Conservation (phyloP, 768 basidiomycete species). For the Calocybe cyanea region DNA sequence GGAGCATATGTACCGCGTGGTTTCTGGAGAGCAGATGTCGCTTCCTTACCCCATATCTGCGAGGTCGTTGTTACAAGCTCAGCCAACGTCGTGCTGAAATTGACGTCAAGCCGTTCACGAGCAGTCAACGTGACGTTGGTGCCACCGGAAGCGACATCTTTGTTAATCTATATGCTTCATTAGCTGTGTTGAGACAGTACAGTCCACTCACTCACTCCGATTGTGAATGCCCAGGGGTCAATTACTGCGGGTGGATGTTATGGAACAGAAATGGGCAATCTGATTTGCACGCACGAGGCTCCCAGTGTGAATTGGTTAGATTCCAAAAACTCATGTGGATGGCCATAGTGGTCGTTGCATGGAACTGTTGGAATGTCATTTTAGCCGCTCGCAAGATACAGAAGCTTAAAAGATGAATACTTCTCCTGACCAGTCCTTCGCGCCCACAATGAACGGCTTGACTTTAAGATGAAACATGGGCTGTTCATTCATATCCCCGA, state of each 20-base stretch:
- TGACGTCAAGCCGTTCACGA: conserved; percentile 83
- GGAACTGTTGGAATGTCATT: conserved; percentile 48
- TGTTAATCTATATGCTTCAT: conserved; percentile 40
- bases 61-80: conserved; percentile 76
- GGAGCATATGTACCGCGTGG: conserved; percentile 89
- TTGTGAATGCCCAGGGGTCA: conserved; percentile 91
- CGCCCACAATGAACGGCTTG: conserved; percentile 76
- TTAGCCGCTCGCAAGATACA: background rate
- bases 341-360: conserved; percentile 77
- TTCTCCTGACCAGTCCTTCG: conserved; percentile 93
- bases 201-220: conserved; percentile 41
- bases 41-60: conserved; percentile 73
- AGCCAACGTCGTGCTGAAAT: conserved; percentile 86
- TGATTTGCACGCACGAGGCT: conserved; percentile 59
- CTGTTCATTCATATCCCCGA: conserved; percentile 93
- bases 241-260: conserved; percentile 55
- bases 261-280: background rate
- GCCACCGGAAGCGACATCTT: conserved; percentile 45
- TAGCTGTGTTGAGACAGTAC: background rate
- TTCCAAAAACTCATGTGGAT: conserved; percentile 95
- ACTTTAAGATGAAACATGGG: conserved; percentile 88
- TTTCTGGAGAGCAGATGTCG: conserved; percentile 65
- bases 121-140: conserved; percentile 64
- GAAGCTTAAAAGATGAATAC: conserved; percentile 35
- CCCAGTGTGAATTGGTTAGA: conserved; percentile 96